Conservation (phyloP, 2,329 filamentous ascomycete genomes). For the Aspergillus uvarum region DNA sequence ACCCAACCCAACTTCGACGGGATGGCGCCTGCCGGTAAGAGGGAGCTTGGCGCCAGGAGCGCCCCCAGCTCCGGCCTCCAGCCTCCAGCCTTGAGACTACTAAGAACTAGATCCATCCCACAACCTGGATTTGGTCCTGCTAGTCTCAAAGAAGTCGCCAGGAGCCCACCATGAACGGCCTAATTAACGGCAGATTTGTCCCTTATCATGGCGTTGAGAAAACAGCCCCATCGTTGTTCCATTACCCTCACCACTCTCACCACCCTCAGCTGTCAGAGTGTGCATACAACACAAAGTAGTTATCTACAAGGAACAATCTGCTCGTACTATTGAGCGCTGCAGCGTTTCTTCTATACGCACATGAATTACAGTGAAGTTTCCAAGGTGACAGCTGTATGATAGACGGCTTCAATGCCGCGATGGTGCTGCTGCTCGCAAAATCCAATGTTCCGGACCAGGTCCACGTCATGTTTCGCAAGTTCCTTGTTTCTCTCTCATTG, state of each 20-base stretch:
- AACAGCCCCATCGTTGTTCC: neutral
- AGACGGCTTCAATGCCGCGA: neutral
- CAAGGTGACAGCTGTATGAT: neutral
- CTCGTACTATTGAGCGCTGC: neutral
- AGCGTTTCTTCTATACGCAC: too few species aligned
- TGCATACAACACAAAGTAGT: neutral
- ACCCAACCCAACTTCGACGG: neutral
- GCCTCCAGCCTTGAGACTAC: neutral
- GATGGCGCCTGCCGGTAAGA: neutral
- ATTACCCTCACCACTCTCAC: neutral
- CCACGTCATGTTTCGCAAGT: constrained; percentile 9
- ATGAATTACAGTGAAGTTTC: too few species aligned
- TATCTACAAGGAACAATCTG: neutral
- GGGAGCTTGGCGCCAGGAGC: constrained; percentile 2
- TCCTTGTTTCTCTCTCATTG: constrained; percentile 9
- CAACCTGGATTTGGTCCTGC: constrained; percentile 6
- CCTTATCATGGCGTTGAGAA: neutral
- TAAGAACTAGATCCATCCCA: constrained; percentile 1
- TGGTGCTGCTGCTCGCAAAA: neutral
- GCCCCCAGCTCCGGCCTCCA: neutral
- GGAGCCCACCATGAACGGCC: too few species aligned
- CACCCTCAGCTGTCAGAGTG: neutral
- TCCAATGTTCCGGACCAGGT: constrained; percentile 1
- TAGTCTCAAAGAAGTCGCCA: neutral
- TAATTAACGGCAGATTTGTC: too few species aligned